These are phyloP conservation scores for Adansonia gregorii DNA, from an alignment of 441 rosid genomes.

Conservation along the genomic window DNA sequence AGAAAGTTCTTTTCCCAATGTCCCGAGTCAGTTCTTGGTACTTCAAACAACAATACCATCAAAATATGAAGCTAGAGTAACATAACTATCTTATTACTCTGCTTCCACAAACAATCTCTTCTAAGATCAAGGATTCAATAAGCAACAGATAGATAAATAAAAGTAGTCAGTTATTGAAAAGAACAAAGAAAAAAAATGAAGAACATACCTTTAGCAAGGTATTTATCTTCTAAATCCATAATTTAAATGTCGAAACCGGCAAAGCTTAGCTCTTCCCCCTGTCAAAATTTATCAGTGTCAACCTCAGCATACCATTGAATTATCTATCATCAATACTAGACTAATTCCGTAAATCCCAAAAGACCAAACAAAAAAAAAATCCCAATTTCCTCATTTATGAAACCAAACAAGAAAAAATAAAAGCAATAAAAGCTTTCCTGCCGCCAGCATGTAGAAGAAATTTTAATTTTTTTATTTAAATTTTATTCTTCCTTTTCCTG, in stretches of 20 bases:
- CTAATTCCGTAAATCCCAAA: neutral
- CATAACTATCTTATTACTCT: neutral
- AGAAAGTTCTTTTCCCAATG: neutral
- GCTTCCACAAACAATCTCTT: neutral
- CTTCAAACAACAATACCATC: neutral
- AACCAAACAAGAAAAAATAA: conserved; percentile 17
- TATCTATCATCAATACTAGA: conserved; percentile 6
- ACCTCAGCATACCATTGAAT: conserved; percentile 12
- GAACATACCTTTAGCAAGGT: conserved; percentile 48
- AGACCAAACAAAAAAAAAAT: neutral
- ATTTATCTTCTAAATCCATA: conserved; percentile 63
- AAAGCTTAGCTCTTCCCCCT: conserved; percentile 39
- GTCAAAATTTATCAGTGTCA: conserved; percentile 27
- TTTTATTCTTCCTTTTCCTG: conserved; percentile 5
- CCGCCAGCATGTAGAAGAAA: conserved; percentile 15
- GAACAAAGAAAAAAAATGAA: conserved; percentile 24
- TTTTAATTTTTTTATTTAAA: conserved; percentile 15
- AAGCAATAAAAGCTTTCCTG: neutral
- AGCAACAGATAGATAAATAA: neutral
- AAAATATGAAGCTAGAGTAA: conserved; percentile 2
- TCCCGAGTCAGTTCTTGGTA: neutral
- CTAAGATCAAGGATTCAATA: conserved; percentile 4
- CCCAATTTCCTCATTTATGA: neutral
- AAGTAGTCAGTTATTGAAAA: conserved; percentile 13
- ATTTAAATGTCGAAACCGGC: conserved; percentile 27